phyloP scores from a whole-genome alignment of 163 green algal genomes.

The Scenedesmus sp. region DNA sequence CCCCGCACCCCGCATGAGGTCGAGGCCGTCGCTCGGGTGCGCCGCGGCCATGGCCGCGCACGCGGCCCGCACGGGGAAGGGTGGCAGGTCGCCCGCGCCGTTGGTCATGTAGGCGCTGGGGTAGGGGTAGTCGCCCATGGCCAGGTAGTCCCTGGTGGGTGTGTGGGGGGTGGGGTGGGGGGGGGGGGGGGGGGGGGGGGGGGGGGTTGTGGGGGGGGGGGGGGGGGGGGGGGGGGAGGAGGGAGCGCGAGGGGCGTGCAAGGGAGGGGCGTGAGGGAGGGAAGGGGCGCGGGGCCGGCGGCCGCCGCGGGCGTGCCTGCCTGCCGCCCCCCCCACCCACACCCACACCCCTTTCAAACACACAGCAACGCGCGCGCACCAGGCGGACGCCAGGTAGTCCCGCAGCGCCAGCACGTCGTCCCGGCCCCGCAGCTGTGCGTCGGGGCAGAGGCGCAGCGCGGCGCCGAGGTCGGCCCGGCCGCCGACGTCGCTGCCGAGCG shows the following conservation, averaged over 20 bases:
- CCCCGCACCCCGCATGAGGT: slow-evolving; percentile 1
- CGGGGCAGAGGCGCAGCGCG: slow-evolving; percentile 18
- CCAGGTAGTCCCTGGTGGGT: slow-evolving; percentile 50
- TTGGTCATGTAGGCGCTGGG: slow-evolving; percentile 85
- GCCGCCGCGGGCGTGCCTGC: no score
- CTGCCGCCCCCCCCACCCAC: no score
- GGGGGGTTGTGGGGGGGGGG: no score
- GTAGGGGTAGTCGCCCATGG: slow-evolving; percentile 72
- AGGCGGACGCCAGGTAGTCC: slow-evolving; percentile 25
- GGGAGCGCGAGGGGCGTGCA: no score
- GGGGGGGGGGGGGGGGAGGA: no score
- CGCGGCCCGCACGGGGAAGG: slow-evolving; percentile 80
- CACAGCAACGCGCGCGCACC: neutral
- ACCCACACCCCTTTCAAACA: neutral
- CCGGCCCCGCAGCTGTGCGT: neutral
- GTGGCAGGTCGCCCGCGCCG: slow-evolving; percentile 74
- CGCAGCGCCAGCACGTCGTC: slow-evolving; percentile 36
- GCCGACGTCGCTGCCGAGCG: slow-evolving; percentile 23
- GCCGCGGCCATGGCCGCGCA: slow-evolving; percentile 57
- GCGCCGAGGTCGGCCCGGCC: slow-evolving; percentile 11
- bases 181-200: no score
- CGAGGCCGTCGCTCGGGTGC: neutral
- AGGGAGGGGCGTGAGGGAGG: no score
- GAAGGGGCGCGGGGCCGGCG: no score
- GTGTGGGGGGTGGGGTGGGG: no score